A percentile compares a stretch with the other conserved stretches of the same genome.
These are phyloP conservation scores for Xanthoceras sorbifolium DNA, from an alignment of 345 rosid species.

Conservation along the genomic window DNA sequence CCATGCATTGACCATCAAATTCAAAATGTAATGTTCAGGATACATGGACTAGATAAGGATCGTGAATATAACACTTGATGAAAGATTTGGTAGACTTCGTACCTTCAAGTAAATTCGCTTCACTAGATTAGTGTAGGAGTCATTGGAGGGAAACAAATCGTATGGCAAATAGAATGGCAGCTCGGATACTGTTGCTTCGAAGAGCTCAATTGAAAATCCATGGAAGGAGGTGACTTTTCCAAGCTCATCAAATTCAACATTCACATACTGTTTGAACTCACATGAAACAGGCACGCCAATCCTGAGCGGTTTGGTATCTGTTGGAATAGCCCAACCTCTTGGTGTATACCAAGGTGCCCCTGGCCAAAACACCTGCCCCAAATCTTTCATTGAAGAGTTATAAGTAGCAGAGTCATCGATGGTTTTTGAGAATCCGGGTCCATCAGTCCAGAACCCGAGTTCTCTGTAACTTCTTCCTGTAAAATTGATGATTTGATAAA, in stretches of 20 bases:
- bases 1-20: no score
- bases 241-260: background rate
- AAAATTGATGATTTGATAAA: constrained; percentile 28
- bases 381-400: constrained; percentile 15
- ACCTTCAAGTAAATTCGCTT: constrained; percentile 25
- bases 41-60: no score
- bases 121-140: constrained; percentile 15
- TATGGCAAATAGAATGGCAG: constrained; percentile 26
- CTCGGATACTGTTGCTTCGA: background rate
- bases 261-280: background rate
- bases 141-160: constrained; percentile 14
- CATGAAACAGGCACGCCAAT: constrained; percentile 26
- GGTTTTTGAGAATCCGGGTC: constrained; percentile 20
- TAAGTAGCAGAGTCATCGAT: background rate
- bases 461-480: constrained; percentile 20
- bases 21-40: no score
- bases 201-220: constrained; percentile 29
- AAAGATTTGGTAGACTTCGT: background rate
- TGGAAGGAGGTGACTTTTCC: background rate
- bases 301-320: constrained; percentile 8
- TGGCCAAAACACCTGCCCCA: constrained; percentile 34
- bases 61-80: no score
- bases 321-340: constrained; percentile 26
- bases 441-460: constrained; percentile 34
- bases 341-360: constrained; percentile 23